These are phyloP conservation scores for Meredithiella fracta DNA, from an alignment of 2,329 filamentous ascomycete genomes.

Conservation along the genomic window DNA sequence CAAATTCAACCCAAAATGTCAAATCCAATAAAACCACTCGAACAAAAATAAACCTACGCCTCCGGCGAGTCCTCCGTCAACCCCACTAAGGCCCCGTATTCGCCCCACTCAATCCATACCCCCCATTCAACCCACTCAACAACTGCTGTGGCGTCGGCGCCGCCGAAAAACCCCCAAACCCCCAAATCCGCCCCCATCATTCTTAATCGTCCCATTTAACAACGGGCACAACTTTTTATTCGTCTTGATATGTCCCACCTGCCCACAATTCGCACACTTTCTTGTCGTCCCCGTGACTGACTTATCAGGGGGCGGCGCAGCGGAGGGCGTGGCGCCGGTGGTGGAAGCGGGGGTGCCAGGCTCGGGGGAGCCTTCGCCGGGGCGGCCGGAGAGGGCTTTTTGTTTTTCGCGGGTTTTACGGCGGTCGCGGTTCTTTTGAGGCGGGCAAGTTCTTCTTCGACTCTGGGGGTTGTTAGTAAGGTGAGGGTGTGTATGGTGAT, in stretches of 20 bases:
- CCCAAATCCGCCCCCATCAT: constrained; percentile 38
- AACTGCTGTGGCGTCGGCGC: constrained; percentile 11
- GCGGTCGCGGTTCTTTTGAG: constrained; percentile 85
- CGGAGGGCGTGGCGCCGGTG: background rate
- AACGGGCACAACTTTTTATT: constrained; percentile 94
- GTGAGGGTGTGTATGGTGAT: background rate
- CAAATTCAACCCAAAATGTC: too few relatives aligned
- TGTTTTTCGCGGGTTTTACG: constrained; percentile 80
- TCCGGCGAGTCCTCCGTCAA: too few relatives aligned
- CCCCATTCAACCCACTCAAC: constrained; percentile 1
- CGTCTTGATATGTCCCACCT: constrained; percentile 95
- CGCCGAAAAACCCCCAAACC: constrained; percentile 30
- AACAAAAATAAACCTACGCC: too few relatives aligned
- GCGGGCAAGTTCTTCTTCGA: constrained; percentile 61
- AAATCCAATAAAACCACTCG: too few relatives aligned
- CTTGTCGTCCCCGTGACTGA: constrained; percentile 49
- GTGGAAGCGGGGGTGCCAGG: constrained; percentile 30
- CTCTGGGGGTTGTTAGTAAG: constrained; percentile 10
- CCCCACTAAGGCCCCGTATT: too few relatives aligned
- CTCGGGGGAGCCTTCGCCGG: constrained; percentile 33
- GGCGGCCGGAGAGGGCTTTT: constrained; percentile 40
- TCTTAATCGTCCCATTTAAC: constrained; percentile 66
- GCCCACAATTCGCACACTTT: constrained; percentile 95
- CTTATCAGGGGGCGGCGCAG: too few relatives aligned
- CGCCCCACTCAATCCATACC: background rate